Base-by-base conservation (phyloP, 2,329 filamentous ascomycete genomes). In the Penicillium psychrosexuale region DNA sequence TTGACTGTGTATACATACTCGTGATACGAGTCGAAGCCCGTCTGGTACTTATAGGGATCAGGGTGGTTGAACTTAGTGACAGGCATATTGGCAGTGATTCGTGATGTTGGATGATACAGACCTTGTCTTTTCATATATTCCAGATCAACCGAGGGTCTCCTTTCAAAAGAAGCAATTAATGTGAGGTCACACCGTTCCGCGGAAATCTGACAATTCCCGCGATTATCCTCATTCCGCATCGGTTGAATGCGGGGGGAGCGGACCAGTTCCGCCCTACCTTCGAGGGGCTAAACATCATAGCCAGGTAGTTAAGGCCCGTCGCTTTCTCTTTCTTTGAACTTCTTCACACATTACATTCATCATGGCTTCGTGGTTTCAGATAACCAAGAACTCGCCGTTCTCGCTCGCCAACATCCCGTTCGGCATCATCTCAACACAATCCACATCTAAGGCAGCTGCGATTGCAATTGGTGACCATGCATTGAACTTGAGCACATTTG, bases 351-450 rank as follows among this genome's bases (percentile, higher is more conserved):
- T 67, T 22, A 24, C 9, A 67, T 61, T 62, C 47, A 68, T 50
- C 37, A 74, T 76, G 69, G 66, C 72, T 63, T 85, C 82, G 51
- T 87, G 84, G 84, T 76, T 87, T 52, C 72, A 72, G 47, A 84
- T 87, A 56, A 81, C 84, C 44, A 75, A 77, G 49, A 76, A 78
- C 53, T 86, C 82, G 53, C 84, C 85, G 66, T 91, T 91, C 74
- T 90, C 89, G 8, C 76, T 93, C 48, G 84, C 86, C 66, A 94
- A 94, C 69, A 87, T 94, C 51, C 90, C 90, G 1, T 93, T 93
- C 67, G 90, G 90, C 66, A 85, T 94, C 76, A 89, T 94, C 68
- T 87, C 87, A 0, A 60, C 78, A 3, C 71, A 78, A 6, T 78
- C 83, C 55, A 65, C 78, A 11, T 78, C 78, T 27, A 87, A 80